Percentiles rank a stretch among this genome's conserved stretches.
phyloP scores from a whole-genome alignment of 1,139 yeast genomes.

The Citeromyces siamensis region DNA sequence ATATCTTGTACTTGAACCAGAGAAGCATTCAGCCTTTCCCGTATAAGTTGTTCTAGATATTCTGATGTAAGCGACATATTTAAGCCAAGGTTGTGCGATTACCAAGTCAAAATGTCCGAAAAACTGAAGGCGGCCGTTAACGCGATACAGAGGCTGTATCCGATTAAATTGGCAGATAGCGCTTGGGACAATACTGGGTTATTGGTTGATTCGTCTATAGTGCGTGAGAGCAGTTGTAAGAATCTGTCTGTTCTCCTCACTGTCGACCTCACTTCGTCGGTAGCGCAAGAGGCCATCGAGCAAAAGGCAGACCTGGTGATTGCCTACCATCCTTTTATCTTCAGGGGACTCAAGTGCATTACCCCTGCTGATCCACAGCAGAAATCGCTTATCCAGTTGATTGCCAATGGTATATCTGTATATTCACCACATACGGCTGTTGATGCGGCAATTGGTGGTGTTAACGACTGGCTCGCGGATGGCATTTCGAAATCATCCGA shows the following conservation, averaged over 20 bases:
- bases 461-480: slow-evolving; percentile 79
- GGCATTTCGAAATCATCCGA: slow-evolving; percentile 29
- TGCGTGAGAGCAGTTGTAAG: slow-evolving; percentile 11
- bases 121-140: slow-evolving; percentile 24
- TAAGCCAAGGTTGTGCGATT: not conserved
- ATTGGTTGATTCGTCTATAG: slow-evolving; percentile 48
- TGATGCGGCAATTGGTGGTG: slow-evolving; percentile 87
- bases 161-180: slow-evolving; percentile 64
- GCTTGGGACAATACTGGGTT: slow-evolving; percentile 95
- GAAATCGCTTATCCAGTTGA: slow-evolving; percentile 54
- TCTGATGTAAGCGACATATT: slow-evolving; percentile 28
- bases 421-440: slow-evolving; percentile 95
- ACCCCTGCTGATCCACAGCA: slow-evolving; percentile 59
- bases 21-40: slow-evolving; percentile 35
- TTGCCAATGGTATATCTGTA: slow-evolving; percentile 69
- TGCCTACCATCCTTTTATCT: slow-evolving; percentile 94
- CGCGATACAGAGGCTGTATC: slow-evolving; percentile 58
- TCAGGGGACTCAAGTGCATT: slow-evolving; percentile 76
- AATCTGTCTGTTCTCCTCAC: slow-evolving; percentile 42
- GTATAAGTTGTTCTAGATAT: slow-evolving; percentile 30
- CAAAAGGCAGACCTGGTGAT: slow-evolving; percentile 41
- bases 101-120: slow-evolving; percentile 8
- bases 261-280: slow-evolving; percentile 74
- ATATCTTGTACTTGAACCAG: slow-evolving; percentile 57
- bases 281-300: slow-evolving; percentile 73